phyloP scores from a whole-genome alignment of 257 asterid genomes.

The Verbena officinalis region DNA sequence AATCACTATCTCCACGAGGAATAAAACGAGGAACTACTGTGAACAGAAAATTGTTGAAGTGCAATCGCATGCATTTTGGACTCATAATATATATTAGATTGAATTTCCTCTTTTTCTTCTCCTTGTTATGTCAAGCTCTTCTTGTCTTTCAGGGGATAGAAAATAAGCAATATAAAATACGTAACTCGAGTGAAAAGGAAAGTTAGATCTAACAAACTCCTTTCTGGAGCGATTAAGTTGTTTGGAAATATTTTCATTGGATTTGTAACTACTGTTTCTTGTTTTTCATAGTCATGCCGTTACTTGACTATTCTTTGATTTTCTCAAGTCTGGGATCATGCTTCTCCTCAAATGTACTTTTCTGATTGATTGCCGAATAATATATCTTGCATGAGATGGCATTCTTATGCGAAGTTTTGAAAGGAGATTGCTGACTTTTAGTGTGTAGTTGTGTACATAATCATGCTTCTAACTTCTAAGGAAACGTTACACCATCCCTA shows the following conservation, averaged over 20 bases:
- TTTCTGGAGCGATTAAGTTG: background rate
- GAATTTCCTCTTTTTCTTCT: background rate
- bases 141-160: background rate
- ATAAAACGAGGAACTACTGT: background rate
- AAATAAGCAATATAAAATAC: background rate
- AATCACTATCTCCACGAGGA: background rate
- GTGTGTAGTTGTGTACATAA: background rate
- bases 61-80: background rate
- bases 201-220: conserved; percentile 1
- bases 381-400: conserved; percentile 5
- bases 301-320: background rate
- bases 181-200: background rate
- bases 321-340: background rate
- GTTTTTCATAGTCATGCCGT: background rate
- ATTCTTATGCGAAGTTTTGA: conserved; percentile 3
- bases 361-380: background rate
- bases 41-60: background rate
- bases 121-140: background rate
- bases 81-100: background rate
- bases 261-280: background rate
- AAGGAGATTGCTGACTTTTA: background rate
- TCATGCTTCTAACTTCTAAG: conserved; percentile 17
- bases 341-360: conserved; percentile 4
- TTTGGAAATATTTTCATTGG: background rate
- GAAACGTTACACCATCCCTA: background rate